Evolutionary conservation across 768 basidiomycete species (phyloP).

Genomic region (Harrya chromipes): DNA sequence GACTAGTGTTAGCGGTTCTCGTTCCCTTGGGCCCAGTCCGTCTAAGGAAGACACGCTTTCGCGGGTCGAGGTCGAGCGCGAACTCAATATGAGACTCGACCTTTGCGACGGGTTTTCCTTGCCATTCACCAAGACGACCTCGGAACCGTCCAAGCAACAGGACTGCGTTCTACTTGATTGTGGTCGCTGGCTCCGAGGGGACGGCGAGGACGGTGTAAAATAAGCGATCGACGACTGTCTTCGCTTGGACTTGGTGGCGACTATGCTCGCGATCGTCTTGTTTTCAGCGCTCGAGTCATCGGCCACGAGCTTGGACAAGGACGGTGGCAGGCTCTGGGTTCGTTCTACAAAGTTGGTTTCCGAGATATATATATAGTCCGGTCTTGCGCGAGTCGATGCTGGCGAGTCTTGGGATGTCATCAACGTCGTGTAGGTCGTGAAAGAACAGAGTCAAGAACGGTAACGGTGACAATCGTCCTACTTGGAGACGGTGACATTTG

Average conservation of each 20-base stretch:
- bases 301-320: neutral
- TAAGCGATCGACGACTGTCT: constrained; percentile 30
- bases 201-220: constrained; percentile 26
- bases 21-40: constrained; percentile 10
- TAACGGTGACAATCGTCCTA: neutral
- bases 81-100: constrained; percentile 19
- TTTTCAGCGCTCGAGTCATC: neutral
- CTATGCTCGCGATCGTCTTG: neutral
- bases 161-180: constrained; percentile 1
- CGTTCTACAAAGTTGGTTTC: neutral
- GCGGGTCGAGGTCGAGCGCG: constrained; percentile 13
- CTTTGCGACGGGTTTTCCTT: constrained; percentile 13
- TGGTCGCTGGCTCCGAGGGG: constrained; percentile 20
- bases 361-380: neutral
- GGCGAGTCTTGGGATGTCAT: neutral
- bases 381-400: constrained; percentile 8
- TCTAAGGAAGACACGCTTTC: constrained; percentile 20
- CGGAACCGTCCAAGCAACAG: neutral
- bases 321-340: constrained; percentile 5
- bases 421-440: neutral
- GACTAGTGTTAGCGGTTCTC: constrained; percentile 57
- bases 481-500: no score
- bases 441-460: neutral
- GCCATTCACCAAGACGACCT: constrained; percentile 2
- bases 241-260: constrained; percentile 10